Conservation (phyloP, 192 early-diverging fungal species). For the Kappamyces sp. region DNA sequence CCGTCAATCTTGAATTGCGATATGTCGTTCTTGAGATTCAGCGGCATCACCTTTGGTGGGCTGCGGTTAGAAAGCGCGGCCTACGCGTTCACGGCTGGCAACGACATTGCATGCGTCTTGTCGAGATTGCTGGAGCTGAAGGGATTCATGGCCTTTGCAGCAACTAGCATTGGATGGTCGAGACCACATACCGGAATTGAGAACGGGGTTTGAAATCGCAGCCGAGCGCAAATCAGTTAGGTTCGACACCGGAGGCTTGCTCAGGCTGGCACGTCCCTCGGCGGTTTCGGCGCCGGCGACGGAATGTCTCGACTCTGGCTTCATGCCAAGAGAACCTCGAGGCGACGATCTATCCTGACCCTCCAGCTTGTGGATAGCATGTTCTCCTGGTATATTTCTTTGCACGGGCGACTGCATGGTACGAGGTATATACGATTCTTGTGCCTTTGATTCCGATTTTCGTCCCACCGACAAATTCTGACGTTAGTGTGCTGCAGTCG, state of each 20-base stretch:
- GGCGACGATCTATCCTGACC: too few species aligned
- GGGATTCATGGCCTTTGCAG: slow-evolving; percentile 50
- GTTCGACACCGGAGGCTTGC: slow-evolving; percentile 33
- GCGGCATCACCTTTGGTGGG: slow-evolving; percentile 12
- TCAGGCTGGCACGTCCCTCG: slow-evolving; percentile 34
- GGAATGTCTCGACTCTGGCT: slow-evolving; percentile 10
- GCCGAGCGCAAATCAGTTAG: slow-evolving; percentile 16
- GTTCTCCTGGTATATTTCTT: too few species aligned
- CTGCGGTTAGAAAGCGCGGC: neutral
- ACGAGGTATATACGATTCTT: too few species aligned
- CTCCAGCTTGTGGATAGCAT: too few species aligned
- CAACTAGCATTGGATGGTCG: slow-evolving; percentile 29
- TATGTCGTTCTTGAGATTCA: slow-evolving; percentile 59
- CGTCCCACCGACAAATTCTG: slow-evolving; percentile 72
- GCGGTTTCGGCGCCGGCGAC: slow-evolving; percentile 4
- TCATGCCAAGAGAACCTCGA: neutral
- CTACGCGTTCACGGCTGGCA: slow-evolving; percentile 3
- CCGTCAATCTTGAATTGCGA: slow-evolving; percentile 75
- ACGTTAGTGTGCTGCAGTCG: neutral
- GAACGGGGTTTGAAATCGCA: neutral
- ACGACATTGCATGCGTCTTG: slow-evolving; percentile 18
- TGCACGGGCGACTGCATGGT: too few species aligned
- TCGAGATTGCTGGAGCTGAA: slow-evolving; percentile 20
- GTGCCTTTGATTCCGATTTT: slow-evolving; percentile 19
- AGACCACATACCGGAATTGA: slow-evolving; percentile 2